Conservation (phyloP, 2,329 filamentous ascomycete species). For the Alternaria novae-zelandiae region DNA sequence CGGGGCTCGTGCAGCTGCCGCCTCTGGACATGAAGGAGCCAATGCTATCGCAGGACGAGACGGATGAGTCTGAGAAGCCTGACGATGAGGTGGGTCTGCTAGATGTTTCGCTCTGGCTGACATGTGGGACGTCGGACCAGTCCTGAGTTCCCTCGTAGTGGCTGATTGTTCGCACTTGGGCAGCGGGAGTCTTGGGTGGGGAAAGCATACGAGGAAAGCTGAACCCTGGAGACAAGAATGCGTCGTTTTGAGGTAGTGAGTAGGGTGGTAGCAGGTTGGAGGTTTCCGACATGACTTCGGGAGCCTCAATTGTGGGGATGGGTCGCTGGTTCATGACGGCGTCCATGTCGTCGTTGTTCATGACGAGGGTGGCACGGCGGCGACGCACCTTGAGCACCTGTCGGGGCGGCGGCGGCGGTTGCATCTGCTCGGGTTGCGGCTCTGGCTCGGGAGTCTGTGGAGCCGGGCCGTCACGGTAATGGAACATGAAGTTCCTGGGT, state of each 20-base stretch:
- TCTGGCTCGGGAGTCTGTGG: constrained; percentile 57
- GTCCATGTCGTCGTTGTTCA: constrained; percentile 32
- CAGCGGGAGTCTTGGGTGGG: constrained; percentile 58
- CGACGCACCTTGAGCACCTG: constrained; percentile 58
- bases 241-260: constrained; percentile 37
- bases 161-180: constrained; percentile 45
- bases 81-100: constrained; percentile 65
- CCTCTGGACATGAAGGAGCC: constrained; percentile 63
- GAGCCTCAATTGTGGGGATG: constrained; percentile 59
- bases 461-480: constrained; percentile 53
- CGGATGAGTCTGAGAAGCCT: constrained; percentile 66
- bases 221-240: constrained; percentile 52
- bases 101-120: constrained; percentile 52
- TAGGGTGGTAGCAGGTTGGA: constrained; percentile 34
- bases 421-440: constrained; percentile 40
- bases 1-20: constrained; percentile 66
- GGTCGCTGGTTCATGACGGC: constrained; percentile 40
- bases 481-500: constrained; percentile 58
- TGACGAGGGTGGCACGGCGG: constrained; percentile 47
- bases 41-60: constrained; percentile 65
- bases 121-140: constrained; percentile 42
- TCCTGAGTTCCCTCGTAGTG: constrained; percentile 35
- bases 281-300: constrained; percentile 44
- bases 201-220: constrained; percentile 50
- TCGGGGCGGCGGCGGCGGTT: constrained; percentile 54